These are phyloP conservation scores for Sarcodon aspratus DNA, from an alignment of 768 basidiomycete genomes.

Conservation along the genomic window DNA sequence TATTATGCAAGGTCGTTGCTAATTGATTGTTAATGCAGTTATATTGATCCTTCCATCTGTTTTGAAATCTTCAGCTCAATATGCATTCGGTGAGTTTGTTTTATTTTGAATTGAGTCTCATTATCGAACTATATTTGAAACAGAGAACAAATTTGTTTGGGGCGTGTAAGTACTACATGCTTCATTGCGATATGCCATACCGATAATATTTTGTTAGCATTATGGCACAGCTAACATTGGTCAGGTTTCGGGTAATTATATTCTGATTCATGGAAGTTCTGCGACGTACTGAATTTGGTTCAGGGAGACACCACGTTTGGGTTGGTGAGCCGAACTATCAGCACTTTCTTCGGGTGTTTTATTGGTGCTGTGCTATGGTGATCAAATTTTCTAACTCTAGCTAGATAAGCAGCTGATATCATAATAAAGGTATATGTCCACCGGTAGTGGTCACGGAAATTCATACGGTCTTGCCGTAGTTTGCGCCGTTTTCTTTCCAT, in stretches of 20 bases:
- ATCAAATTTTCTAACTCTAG: neutral
- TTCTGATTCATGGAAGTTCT: neutral
- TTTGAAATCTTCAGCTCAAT: slow-evolving; percentile 37
- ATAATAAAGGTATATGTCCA: slow-evolving; percentile 47
- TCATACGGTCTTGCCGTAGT: slow-evolving; percentile 63
- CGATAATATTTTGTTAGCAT: slow-evolving; percentile 27
- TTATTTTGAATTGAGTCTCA: neutral
- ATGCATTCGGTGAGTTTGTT: slow-evolving; percentile 41
- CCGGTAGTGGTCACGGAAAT: slow-evolving; percentile 47
- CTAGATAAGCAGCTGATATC: neutral
- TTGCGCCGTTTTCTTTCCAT: slow-evolving; percentile 57
- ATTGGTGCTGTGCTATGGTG: slow-evolving; percentile 61
- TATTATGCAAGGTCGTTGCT: neutral
- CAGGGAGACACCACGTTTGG: slow-evolving; percentile 62
- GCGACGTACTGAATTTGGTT: neutral
- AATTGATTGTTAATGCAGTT: slow-evolving; percentile 21
- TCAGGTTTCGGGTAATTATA: slow-evolving; percentile 38
- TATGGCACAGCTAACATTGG: slow-evolving; percentile 64
- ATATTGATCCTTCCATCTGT: slow-evolving; percentile 50
- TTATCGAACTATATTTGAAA: slow-evolving; percentile 3
- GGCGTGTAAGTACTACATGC: slow-evolving; percentile 38
- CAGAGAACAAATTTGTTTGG: slow-evolving; percentile 62
- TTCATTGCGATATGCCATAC: neutral
- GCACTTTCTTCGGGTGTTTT: slow-evolving; percentile 56
- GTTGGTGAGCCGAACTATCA: slow-evolving; percentile 44